Base-by-base conservation (phyloP, 345 rosid species). In the Pseudoturritis turrita region DNA sequence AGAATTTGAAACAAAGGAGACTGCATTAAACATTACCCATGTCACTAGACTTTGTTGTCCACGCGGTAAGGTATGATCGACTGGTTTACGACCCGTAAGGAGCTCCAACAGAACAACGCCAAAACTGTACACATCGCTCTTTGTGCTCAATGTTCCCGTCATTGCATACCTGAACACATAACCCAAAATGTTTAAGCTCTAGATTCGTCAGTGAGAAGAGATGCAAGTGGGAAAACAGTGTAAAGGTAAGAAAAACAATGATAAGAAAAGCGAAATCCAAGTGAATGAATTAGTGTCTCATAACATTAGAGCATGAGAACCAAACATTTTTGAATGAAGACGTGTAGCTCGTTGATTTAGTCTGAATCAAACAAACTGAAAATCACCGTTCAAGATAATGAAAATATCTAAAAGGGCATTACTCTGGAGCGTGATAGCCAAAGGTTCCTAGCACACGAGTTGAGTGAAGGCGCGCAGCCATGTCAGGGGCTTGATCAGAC, bases 361-460 rank as follows among this genome's bases (percentile, higher is more conserved):
- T 57, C 23, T 44, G 36, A 46, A 33, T 57, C 18, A 33, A 45
- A 58, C n/a, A 46, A 47, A 17, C 6, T 35, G 13, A 17, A 15
- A 6, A 28, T 18, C 44, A 26, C 18, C 14, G 25, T 4, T 66
- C 28, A 52, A 40, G 25, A 3, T 29, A 21, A 31, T 31, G 13
- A 46, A 7, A 26, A 40, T 28, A n/a, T 53, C 6, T 12, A 75
- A 17, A 53, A 76, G 55, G 36, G 33, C 51, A 87, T 86, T 85
- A 94, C 98, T 94, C 98, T 22, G 98, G 98, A 54, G 97, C 98
- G 82, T 94, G 98, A 74, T 89, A 94, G 69, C 97, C 98, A 57
- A 94, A 94, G 65, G 91, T 94, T 78, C 98, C 97, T 18, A 91
- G 86, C 62, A 94, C 97, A 80, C 97, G 92, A 39, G 96, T 94